Conservation (phyloP, 306 rosid species). For the Datisca glomerata region DNA sequence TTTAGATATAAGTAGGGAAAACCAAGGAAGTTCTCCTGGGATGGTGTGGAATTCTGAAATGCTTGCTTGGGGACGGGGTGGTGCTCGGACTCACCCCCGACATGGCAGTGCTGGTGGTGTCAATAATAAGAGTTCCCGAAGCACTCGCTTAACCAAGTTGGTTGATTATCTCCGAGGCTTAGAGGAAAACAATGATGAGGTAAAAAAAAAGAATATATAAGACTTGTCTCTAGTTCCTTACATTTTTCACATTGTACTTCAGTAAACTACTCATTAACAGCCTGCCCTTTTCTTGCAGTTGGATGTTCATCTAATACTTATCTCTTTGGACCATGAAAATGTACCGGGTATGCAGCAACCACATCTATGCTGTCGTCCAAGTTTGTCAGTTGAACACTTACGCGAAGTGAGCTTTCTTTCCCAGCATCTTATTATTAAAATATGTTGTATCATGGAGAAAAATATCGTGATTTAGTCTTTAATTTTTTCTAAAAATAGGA, state of each 20-base stretch:
- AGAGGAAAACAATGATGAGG: slow-evolving; percentile 62
- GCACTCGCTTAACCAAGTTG: slow-evolving; percentile 56
- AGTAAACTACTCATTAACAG: too few species aligned
- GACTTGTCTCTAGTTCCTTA: too few species aligned
- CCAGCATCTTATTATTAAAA: slow-evolving; percentile 1
- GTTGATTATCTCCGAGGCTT: slow-evolving; percentile 62
- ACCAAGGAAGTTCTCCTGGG: slow-evolving; percentile 51
- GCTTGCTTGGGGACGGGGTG: slow-evolving; percentile 94
- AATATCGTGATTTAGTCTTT: too few species aligned
- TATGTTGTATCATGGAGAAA: not conserved
- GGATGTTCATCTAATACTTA: slow-evolving; percentile 64
- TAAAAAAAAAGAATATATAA: slow-evolving; percentile 18
- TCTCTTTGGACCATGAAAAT: slow-evolving; percentile 48
- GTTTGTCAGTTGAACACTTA: slow-evolving; percentile 55
- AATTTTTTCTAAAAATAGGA: too few species aligned
- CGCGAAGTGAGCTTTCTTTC: slow-evolving; percentile 49
- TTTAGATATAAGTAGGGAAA: slow-evolving; percentile 48
- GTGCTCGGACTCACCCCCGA: slow-evolving; percentile 73
- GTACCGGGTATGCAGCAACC: slow-evolving; percentile 65
- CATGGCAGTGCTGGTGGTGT: slow-evolving; percentile 63
- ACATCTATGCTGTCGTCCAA: slow-evolving; percentile 78
- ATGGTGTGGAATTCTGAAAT: slow-evolving; percentile 51
- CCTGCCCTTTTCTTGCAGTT: slow-evolving; percentile 41
- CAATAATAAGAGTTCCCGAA: slow-evolving; percentile 54
- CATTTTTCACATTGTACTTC: too few species aligned